Evolutionary conservation across 2,329 filamentous ascomycete species (phyloP).

Genomic region (Xylariaceae sp.): DNA sequence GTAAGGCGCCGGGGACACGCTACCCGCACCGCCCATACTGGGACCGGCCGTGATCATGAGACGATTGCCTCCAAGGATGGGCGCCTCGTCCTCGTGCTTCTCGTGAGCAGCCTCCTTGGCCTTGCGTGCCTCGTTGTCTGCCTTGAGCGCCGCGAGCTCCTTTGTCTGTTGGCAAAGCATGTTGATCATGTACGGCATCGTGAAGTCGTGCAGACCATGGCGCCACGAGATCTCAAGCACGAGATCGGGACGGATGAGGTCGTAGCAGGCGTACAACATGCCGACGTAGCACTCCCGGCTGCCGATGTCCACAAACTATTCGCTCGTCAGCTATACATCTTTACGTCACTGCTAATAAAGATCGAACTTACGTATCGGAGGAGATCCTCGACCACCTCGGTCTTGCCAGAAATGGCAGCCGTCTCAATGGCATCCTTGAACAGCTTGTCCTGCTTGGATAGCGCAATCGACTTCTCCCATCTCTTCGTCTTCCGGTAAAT

Average conservation of each 20-base stretch:
- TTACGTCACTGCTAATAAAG: not conserved
- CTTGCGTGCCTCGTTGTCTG: constrained; percentile 94
- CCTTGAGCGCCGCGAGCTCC: constrained; percentile 78
- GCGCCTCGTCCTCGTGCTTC: constrained; percentile 88
- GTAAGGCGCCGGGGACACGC: constrained; percentile 62
- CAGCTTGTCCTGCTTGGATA: constrained; percentile 98
- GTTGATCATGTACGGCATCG: constrained; percentile 99
- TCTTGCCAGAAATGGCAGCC: constrained; percentile 82
- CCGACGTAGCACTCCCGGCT: constrained; percentile 99
- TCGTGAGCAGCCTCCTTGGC: constrained; percentile 63
- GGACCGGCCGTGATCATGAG: constrained; percentile 96
- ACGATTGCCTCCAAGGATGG: constrained; percentile 81
- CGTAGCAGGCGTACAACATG: constrained; percentile 98
- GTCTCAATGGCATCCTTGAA: constrained; percentile 99
- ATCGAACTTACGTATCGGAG: constrained; percentile 81
- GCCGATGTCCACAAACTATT: constrained; percentile 95
- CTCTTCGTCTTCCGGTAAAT: constrained; percentile 99
- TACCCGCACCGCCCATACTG: constrained; percentile 40
- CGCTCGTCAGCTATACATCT: constrained; percentile 29
- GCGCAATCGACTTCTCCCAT: constrained; percentile 96
- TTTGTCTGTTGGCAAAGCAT: constrained; percentile 86
- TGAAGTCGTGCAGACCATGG: constrained; percentile 88
- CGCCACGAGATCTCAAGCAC: constrained; percentile 98
- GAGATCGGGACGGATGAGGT: constrained; percentile 86
- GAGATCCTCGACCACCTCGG: constrained; percentile 90